Evolutionary conservation across 1,284 basidiomycete genomes (phyloP).

Genomic region (Anthracocystis panici-leucophaei): DNA sequence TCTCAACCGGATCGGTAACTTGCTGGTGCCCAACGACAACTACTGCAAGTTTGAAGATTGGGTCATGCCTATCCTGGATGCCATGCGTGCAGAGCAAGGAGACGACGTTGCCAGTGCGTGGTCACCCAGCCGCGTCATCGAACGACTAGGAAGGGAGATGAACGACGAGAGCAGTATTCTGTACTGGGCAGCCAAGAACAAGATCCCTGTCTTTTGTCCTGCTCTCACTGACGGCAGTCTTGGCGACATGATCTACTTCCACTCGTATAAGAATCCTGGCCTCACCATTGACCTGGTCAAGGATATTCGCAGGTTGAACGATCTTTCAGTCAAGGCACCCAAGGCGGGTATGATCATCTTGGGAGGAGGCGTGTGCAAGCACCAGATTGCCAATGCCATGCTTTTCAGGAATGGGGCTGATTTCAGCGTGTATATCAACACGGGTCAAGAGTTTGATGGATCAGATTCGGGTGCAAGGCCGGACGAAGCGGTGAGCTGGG

Average conservation of each 20-base stretch:
- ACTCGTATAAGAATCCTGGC: constrained; percentile 81
- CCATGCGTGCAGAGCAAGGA: constrained; percentile 92
- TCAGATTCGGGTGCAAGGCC: constrained; percentile 97
- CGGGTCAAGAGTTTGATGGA: constrained; percentile 98
- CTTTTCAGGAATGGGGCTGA: constrained; percentile 98
- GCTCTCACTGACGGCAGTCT: constrained; percentile 97
- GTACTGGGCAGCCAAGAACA: constrained; percentile 96
- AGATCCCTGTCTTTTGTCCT: constrained; percentile 98
- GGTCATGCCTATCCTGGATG: constrained; percentile 92
- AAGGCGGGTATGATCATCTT: constrained; percentile 99
- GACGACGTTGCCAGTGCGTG: constrained; percentile 75
- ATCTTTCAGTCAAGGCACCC: constrained; percentile 85
- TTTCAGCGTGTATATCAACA: constrained; percentile 97
- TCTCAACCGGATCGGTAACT: constrained; percentile 96
- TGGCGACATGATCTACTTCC: constrained; percentile 99
- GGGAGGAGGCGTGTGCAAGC: constrained; percentile 98
- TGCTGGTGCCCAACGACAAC: constrained; percentile 97
- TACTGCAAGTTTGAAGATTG: constrained; percentile 99
- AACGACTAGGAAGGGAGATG: constrained; percentile 92
- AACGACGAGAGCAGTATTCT: constrained; percentile 93
- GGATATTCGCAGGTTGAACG: constrained; percentile 92
- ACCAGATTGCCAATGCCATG: constrained; percentile 99
- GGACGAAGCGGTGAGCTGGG: constrained; percentile 99
- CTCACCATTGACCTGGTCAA: constrained; percentile 92
- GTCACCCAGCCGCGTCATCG: constrained; percentile 95